A percentile compares a stretch with the other conserved stretches of the same genome.
Evolutionary conservation across 2,329 filamentous ascomycete species (phyloP).

Genomic region (Coleophoma crateriformis): DNA sequence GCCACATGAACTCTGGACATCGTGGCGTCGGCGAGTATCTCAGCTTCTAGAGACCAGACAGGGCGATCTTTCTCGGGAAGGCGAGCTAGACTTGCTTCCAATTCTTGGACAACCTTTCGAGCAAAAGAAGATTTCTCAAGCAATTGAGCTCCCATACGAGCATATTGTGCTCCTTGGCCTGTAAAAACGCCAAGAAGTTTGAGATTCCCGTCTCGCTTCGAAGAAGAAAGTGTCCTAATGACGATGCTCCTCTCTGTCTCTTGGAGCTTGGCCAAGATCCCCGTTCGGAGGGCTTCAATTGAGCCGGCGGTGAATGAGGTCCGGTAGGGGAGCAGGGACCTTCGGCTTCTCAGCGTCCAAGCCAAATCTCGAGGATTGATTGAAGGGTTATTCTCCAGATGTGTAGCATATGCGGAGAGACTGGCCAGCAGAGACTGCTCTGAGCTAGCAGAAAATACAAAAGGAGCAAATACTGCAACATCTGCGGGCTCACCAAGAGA

Average conservation of each 20-base stretch:
- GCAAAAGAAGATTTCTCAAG: background rate
- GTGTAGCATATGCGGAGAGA: background rate
- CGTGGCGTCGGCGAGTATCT: constrained; percentile 24
- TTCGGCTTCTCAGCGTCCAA: constrained; percentile 3
- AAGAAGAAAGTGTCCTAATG: constrained; percentile 1
- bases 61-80: constrained; percentile 1
- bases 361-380: constrained; percentile 5
- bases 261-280: background rate
- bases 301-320: background rate
- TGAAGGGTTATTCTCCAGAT: constrained; percentile 1
- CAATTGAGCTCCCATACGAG: background rate
- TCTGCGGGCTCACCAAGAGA: background rate
- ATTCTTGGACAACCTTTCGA: background rate
- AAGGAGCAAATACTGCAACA: background rate
- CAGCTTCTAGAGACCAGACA: background rate
- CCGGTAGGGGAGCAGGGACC: background rate
- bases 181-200: constrained; percentile 10
- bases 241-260: background rate
- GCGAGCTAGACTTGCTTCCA: background rate
- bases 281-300: background rate
- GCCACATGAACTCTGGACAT: constrained; percentile 23
- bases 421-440: constrained; percentile 1
- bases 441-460: constrained; percentile 7
- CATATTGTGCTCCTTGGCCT: constrained; percentile 17
- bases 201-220: too few relatives aligned